phyloP scores from a whole-genome alignment of 2,329 filamentous ascomycete species.

The Plenodomus biglobosus region DNA sequence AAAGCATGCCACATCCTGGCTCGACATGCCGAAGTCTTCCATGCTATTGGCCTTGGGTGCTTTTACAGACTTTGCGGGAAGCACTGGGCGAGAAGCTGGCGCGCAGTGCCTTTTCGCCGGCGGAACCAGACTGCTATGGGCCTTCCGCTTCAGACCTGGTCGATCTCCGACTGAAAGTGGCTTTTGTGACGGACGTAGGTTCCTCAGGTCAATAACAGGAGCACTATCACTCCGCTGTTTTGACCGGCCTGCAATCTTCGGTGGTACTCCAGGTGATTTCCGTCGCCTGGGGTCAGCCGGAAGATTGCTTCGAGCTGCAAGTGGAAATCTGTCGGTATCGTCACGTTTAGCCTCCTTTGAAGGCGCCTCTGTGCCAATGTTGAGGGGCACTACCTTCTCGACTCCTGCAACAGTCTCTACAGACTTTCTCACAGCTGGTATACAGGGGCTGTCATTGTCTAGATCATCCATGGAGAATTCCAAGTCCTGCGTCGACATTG shows the following conservation, averaged over 20 bases:
- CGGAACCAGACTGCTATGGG: neutral
- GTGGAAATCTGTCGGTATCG: neutral
- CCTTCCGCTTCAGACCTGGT: constrained; percentile 10
- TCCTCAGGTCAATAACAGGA: neutral
- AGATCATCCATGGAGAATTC: constrained; percentile 48
- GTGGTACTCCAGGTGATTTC: neutral
- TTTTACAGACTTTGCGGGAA: neutral
- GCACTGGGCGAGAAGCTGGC: neutral
- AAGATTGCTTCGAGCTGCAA: neutral
- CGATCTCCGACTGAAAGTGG: constrained; percentile 6
- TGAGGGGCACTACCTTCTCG: neutral
- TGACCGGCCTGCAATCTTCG: neutral
- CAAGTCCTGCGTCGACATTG: constrained; percentile 46
- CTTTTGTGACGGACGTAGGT: neutral
- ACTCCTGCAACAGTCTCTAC: neutral
- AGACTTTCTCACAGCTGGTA: neutral
- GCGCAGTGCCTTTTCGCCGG: constrained; percentile 2
- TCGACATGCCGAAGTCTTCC: constrained; percentile 20
- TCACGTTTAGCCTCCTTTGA: neutral
- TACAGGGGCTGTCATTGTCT: constrained; percentile 25
- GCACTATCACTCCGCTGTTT: neutral
- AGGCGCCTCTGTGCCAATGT: neutral
- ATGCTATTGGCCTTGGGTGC: neutral
- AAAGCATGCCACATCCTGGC: constrained; percentile 22
- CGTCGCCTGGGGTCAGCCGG: neutral